Base-by-base conservation (phyloP, 1,284 basidiomycete genomes). In the Lentinula novae-zelandiae region DNA sequence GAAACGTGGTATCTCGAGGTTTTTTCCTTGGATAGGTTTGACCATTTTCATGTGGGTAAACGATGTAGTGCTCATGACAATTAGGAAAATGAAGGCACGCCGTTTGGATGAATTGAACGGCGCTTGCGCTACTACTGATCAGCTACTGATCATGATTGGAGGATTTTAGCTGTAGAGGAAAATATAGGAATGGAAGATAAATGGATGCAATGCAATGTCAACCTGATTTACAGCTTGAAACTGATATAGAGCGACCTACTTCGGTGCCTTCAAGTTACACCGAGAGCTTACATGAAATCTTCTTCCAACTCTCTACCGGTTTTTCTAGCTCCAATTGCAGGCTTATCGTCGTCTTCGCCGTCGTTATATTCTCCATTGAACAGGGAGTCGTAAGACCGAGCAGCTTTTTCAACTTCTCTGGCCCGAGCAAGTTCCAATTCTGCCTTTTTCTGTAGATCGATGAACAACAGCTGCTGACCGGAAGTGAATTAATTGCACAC, bases 381-480 rank as follows among this genome's bases (percentile, higher is more conserved):
- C 27, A 93, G 71, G 0, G 79, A 76, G 67, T 92, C 89, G 62
- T 93, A 93, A 1, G 91, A 93, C 27, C 85, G 77, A 9, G 89
- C 88, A 3, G 84, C 85, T 67, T 92, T 92, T 66, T 93, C 90
- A 8, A 84, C 89, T 69, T 89, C 89, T 57, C 90, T 76, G 22
- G 80, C 73, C 60, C 82, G 82, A 0, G 83, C 83, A 3, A 91
- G 75, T 64, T 91, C 89, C 1, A 78, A 71, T 48, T 93, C 89
- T 42, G 83, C 84, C 69, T 90, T 91, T 74, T 84, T 86, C 90
- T 92, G 66, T 34, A 27, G 7, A n/a, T 22, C 20, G 55, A 39
- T 22, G 15, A 48, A 39, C 20, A 54, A n/a, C 27, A 36, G 42
- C 8, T 33, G 46, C 6, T 33, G 10, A 53, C 53, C 8, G 39